These are phyloP conservation scores for Fraxinus cuspidata DNA, from an alignment of 257 asterid species.

Conservation along the genomic window DNA sequence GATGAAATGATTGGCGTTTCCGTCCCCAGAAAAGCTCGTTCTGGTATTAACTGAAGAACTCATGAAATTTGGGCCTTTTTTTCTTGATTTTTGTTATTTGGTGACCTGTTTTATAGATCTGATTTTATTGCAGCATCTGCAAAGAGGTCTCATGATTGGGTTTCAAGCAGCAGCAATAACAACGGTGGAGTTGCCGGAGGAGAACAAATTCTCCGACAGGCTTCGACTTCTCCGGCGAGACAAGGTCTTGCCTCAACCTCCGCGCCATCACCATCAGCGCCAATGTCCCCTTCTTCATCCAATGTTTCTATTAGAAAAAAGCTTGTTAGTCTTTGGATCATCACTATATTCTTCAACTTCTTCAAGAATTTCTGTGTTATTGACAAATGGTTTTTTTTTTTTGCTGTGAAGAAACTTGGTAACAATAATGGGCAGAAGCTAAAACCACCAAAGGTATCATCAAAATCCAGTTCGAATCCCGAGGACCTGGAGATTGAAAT, in stretches of 20 bases:
- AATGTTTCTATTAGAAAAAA: constrained; percentile 68
- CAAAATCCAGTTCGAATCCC: constrained; percentile 69
- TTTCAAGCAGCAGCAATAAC: constrained; percentile 44
- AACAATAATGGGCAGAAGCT: constrained; percentile 50
- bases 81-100: background rate
- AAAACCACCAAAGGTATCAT: constrained; percentile 70
- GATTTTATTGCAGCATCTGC: constrained; percentile 56
- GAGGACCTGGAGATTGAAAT: constrained; percentile 96
- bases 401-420: constrained; percentile 53
- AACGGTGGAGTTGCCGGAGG: constrained; percentile 47
- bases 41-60: constrained; percentile 46
- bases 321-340: constrained; percentile 53
- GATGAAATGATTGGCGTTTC: constrained; percentile 92
- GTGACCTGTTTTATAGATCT: constrained; percentile 10
- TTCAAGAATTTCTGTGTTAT: background rate
- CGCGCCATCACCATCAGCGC: constrained; percentile 54
- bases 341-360: background rate
- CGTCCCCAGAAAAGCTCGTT: constrained; percentile 96
- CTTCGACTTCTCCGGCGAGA: constrained; percentile 68
- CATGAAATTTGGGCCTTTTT: too few species aligned
- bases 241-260: constrained; percentile 42
- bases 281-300: constrained; percentile 82
- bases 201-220: constrained; percentile 53
- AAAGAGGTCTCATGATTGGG: constrained; percentile 91
- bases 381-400: constrained; percentile 1